These are phyloP conservation scores for Aspergillus novofumigatus DNA, from an alignment of 2,329 filamentous ascomycete genomes.

Conservation along the genomic window DNA sequence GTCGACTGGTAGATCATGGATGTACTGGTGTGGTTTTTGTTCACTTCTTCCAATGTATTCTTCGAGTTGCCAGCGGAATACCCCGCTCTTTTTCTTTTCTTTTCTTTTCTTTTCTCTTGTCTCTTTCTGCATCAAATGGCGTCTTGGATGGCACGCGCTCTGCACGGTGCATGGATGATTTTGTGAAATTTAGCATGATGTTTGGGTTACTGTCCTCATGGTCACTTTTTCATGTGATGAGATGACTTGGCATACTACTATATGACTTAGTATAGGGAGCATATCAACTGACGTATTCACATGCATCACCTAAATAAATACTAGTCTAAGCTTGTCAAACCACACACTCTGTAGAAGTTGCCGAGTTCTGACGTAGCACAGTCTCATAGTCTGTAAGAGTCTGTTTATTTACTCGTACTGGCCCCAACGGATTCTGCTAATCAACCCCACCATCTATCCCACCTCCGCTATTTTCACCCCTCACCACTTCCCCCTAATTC, in stretches of 20 bases:
- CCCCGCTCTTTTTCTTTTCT: background rate
- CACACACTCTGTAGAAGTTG: too few species aligned
- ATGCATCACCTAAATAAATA: too few species aligned
- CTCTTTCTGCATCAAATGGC: background rate
- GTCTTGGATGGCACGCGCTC: background rate
- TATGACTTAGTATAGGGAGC: too few species aligned
- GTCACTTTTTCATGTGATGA: too few species aligned
- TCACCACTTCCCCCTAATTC: background rate
- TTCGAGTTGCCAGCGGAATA: background rate
- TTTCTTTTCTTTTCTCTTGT: background rate
- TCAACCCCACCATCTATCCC: slow-evolving; percentile 7
- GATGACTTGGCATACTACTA: too few species aligned
- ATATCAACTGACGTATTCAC: too few species aligned
- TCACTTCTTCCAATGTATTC: background rate
- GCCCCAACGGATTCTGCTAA: slow-evolving; percentile 8
- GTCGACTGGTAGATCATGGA: slow-evolving; percentile 68
- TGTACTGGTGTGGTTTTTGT: slow-evolving; percentile 1
- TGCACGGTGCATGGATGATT: background rate
- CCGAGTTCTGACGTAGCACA: too few species aligned
- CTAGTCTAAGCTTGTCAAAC: too few species aligned
- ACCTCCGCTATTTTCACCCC: slow-evolving; percentile 9
- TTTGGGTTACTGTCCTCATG: too few species aligned
- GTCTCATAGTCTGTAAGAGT: too few species aligned
- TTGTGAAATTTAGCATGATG: too few species aligned
- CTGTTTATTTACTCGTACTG: background rate